Evolutionary conservation across 2,329 filamentous ascomycete species (phyloP).

Genomic region (Lecanicillium sp.): DNA sequence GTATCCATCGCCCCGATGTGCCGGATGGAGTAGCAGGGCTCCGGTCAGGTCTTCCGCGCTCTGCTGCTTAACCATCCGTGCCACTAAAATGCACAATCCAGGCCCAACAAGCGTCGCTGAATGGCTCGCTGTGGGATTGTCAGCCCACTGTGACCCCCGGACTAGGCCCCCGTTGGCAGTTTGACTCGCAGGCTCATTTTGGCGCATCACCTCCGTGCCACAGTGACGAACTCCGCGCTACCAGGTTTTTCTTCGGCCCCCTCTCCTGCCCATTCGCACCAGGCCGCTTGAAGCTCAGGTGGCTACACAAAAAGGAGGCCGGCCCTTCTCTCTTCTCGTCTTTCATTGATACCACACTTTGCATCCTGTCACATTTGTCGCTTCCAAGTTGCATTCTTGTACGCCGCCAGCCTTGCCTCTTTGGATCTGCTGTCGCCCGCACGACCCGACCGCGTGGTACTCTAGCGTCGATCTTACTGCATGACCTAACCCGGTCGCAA

Average conservation of each 20-base stretch:
- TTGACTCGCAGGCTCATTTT: no score
- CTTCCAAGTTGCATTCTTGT: slow-evolving; percentile 9
- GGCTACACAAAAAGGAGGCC: slow-evolving; percentile 4
- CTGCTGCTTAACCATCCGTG: no score
- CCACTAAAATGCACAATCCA: no score
- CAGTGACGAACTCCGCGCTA: slow-evolving; percentile 2
- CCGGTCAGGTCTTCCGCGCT: no score
- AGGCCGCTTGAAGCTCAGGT: not conserved
- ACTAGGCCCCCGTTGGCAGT: no score
- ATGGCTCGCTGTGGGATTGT: no score
- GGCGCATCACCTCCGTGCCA: no score
- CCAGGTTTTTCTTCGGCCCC: slow-evolving; percentile 6
- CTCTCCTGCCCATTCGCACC: not conserved
- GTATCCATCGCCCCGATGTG: slow-evolving; percentile 4
- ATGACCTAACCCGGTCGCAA: slow-evolving; percentile 3
- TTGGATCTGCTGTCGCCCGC: slow-evolving; percentile 1
- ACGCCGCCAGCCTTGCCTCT: slow-evolving; percentile 8
- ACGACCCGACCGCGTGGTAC: slow-evolving; percentile 8
- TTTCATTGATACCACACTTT: not conserved
- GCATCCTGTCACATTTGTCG: slow-evolving; percentile 4
- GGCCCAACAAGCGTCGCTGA: no score
- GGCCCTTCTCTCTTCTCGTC: slow-evolving; percentile 2
- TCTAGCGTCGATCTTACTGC: slow-evolving; percentile 9
- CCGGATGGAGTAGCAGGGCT: slow-evolving; percentile 1
- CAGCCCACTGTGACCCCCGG: no score